Evolutionary conservation across 768 basidiomycete genomes (phyloP).

Genomic region (Pulveroboletus sp.): DNA sequence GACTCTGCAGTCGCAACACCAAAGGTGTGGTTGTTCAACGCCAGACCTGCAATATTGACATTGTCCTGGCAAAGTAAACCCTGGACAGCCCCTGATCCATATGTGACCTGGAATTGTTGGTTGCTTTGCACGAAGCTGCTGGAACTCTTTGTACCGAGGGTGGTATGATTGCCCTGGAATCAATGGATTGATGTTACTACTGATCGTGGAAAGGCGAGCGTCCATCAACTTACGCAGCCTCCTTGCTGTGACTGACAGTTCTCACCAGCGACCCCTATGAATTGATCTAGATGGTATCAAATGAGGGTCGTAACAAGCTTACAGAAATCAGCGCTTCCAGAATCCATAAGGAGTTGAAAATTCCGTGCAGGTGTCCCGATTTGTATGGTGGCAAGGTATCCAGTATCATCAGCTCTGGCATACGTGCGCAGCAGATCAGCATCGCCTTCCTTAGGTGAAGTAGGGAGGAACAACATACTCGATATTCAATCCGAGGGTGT

Average conservation of each 20-base stretch:
- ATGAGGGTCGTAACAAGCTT: neutral
- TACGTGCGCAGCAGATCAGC: constrained; percentile 1
- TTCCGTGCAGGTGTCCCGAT: constrained; percentile 62
- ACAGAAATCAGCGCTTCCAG: constrained; percentile 65
- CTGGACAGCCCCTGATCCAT: constrained; percentile 65
- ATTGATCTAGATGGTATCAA: neutral
- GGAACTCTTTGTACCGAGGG: constrained; percentile 60
- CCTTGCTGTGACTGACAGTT: constrained; percentile 43
- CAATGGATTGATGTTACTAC: constrained; percentile 20
- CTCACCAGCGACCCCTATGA: constrained; percentile 50
- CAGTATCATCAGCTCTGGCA: constrained; percentile 47
- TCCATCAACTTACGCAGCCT: constrained; percentile 35
- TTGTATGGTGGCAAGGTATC: constrained; percentile 56
- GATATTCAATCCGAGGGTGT: constrained; percentile 67
- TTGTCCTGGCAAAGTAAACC: constrained; percentile 64
- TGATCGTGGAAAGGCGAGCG: neutral
- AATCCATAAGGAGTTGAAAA: constrained; percentile 64
- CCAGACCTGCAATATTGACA: constrained; percentile 58
- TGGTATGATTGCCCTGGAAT: constrained; percentile 63
- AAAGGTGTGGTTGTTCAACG: constrained; percentile 56
- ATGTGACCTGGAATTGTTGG: constrained; percentile 55
- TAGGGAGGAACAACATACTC: constrained; percentile 41
- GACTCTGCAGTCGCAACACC: constrained; percentile 63
- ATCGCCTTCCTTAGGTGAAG: neutral
- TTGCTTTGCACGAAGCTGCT: constrained; percentile 55